Conservation (phyloP, 1,139 yeast species). For the Chernovozyma sophiae-reginae region DNA sequence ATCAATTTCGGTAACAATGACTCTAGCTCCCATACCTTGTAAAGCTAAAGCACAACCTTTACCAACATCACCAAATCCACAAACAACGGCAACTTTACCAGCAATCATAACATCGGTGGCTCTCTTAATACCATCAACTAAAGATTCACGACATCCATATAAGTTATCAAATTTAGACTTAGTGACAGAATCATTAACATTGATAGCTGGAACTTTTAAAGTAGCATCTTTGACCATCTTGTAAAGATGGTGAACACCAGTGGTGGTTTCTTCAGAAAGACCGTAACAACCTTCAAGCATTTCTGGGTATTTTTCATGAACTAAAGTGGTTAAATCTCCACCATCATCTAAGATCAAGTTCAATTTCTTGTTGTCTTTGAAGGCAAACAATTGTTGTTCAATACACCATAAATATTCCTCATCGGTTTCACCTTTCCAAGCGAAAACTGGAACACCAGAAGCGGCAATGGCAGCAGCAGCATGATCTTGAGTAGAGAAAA, state of each 20-base stretch:
- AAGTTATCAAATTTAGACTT: constrained; percentile 99
- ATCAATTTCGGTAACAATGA: constrained; percentile 94
- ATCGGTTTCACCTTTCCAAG: constrained; percentile 99
- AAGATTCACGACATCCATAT: constrained; percentile 99
- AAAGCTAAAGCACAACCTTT: constrained; percentile 99
- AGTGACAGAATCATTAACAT: constrained; percentile 98
- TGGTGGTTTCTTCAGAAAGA: constrained; percentile 98
- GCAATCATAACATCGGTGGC: constrained; percentile 99
- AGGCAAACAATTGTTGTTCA: constrained; percentile 97
- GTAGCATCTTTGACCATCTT: constrained; percentile 86
- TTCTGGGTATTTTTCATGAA: constrained; percentile 98
- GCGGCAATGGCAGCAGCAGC: constrained; percentile 99
- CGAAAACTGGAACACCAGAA: constrained; percentile 98
- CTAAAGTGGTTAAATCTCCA: constrained; percentile 97
- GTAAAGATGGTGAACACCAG: constrained; percentile 99
- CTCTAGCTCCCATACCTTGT: constrained; percentile 99
- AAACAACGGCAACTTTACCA: constrained; percentile 98
- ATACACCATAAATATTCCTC: constrained; percentile 99
- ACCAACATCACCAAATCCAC: constrained; percentile 99
- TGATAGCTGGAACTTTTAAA: constrained; percentile 98
- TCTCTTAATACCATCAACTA: constrained; percentile 98
- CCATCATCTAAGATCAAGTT: constrained; percentile 99
- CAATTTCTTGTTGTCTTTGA: constrained; percentile 94
- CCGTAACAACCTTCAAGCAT: constrained; percentile 95
- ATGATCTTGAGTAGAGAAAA: constrained; percentile 99